These are phyloP conservation scores for Picea sitchensis DNA, from an alignment of 75 land plant species.

Conservation along the genomic window DNA sequence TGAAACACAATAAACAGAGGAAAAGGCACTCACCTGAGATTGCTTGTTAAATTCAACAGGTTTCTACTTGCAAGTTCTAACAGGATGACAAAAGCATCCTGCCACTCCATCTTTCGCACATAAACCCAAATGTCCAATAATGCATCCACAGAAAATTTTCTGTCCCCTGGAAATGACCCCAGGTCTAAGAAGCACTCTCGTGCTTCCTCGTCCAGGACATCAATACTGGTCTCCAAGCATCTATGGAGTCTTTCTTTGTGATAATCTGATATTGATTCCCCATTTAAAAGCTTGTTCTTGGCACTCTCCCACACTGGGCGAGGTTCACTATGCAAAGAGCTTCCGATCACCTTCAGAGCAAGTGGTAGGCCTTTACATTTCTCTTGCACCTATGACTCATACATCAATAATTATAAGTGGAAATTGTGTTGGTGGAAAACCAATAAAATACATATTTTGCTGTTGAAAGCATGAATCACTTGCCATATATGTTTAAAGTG, in stretches of 20 bases:
- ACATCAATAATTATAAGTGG: too few species aligned
- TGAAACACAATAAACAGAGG: too few species aligned
- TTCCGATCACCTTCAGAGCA: slow-evolving; percentile 64
- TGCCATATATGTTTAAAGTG: background rate
- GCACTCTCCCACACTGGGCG: slow-evolving; percentile 39
- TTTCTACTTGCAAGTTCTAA: slow-evolving; percentile 48
- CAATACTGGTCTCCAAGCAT: slow-evolving; percentile 42
- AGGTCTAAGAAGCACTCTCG: slow-evolving; percentile 61
- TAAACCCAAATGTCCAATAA: slow-evolving; percentile 59
- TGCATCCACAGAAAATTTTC: slow-evolving; percentile 45
- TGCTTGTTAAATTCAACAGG: slow-evolving; percentile 44
- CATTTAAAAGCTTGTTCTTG: slow-evolving; percentile 34
- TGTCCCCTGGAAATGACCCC: slow-evolving; percentile 56
- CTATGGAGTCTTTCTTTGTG: slow-evolving; percentile 44
- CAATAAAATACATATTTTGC: background rate
- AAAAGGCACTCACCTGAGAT: background rate
- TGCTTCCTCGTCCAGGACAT: slow-evolving; percentile 17
- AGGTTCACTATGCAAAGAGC: slow-evolving; percentile 33
- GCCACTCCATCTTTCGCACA: slow-evolving; percentile 38
- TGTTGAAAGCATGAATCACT: background rate
- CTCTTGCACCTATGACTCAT: slow-evolving; percentile 22
- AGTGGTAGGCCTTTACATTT: slow-evolving; percentile 63
- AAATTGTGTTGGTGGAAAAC: background rate
- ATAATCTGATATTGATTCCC: slow-evolving; percentile 39
- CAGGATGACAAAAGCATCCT: slow-evolving; percentile 53